Conservation (phyloP, 305 asterid genomes). For the Plantago rigida region DNA sequence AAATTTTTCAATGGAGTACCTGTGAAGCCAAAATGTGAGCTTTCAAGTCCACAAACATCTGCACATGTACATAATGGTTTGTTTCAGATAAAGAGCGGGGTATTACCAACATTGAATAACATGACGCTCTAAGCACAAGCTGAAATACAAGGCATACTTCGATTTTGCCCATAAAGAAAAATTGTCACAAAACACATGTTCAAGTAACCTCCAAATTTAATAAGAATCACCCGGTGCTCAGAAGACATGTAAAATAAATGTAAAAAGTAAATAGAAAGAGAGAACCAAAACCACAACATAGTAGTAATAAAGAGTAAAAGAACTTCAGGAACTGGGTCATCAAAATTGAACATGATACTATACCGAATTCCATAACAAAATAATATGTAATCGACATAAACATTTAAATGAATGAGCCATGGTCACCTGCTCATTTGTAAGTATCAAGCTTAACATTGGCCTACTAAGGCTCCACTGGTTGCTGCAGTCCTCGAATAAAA, state of each 20-base stretch:
- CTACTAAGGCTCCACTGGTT: slow-evolving; percentile 96
- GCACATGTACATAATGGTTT: slow-evolving; percentile 31
- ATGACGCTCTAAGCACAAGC: not conserved
- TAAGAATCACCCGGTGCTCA: too few species aligned
- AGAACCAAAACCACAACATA: too few species aligned
- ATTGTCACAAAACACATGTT: not conserved
- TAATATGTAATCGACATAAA: not conserved
- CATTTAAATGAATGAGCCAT: not conserved
- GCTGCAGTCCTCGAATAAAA: slow-evolving; percentile 81
- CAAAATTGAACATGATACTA: too few species aligned
- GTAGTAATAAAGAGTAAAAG: too few species aligned
- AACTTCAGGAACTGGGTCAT: too few species aligned
- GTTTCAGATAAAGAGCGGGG: slow-evolving; percentile 20
- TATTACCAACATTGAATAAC: slow-evolving; percentile 20
- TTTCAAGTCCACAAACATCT: slow-evolving; percentile 76
- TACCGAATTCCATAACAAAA: not conserved
- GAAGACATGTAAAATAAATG: too few species aligned
- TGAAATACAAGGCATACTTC: slow-evolving; percentile 2
- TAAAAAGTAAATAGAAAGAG: too few species aligned
- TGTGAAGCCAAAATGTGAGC: slow-evolving; percentile 82
- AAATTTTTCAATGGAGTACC: slow-evolving; percentile 33
- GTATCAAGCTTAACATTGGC: slow-evolving; percentile 91
- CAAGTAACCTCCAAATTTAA: too few species aligned
- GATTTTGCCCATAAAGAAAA: slow-evolving; percentile 10
- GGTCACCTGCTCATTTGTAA: slow-evolving; percentile 76